These are phyloP conservation scores for Penicillium robsamsonii DNA, from an alignment of 495 filamentous ascomycete genomes.

Conservation along the genomic window DNA sequence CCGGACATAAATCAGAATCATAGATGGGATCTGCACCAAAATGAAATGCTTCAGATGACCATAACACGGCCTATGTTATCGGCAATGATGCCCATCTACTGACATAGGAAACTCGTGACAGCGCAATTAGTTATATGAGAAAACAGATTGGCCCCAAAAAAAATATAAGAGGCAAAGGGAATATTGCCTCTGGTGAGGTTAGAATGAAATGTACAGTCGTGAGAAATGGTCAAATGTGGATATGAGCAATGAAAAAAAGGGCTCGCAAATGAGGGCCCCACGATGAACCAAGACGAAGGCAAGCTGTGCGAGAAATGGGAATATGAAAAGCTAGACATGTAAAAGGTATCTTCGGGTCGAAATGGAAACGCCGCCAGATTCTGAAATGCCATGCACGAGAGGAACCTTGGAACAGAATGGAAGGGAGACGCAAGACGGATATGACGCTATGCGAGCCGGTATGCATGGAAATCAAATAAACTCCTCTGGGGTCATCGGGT, in stretches of 20 bases:
- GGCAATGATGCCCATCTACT: constrained; percentile 25
- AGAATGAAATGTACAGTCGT: constrained; percentile 15
- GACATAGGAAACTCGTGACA: constrained; percentile 38
- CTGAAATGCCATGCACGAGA: constrained; percentile 46
- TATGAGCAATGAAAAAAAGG: constrained; percentile 28
- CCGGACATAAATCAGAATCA: constrained; percentile 23
- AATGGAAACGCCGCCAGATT: constrained; percentile 44
- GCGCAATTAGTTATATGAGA: constrained; percentile 21
- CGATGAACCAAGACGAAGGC: constrained; percentile 7
- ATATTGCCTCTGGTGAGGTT: neutral
- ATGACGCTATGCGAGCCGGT: constrained; percentile 48
- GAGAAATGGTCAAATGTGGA: constrained; percentile 16
- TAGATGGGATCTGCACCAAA: constrained; percentile 18
- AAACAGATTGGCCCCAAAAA: constrained; percentile 4
- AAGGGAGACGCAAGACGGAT: constrained; percentile 28
- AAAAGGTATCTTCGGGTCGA: constrained; percentile 47
- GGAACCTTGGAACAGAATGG: constrained; percentile 29
- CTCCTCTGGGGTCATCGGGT: constrained; percentile 29
- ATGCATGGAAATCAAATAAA: constrained; percentile 43
- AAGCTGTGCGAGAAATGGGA: constrained; percentile 14
- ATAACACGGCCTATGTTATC: constrained; percentile 7
- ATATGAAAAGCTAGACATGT: constrained; percentile 29
- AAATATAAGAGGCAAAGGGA: constrained; percentile 2
- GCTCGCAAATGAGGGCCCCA: constrained; percentile 5
- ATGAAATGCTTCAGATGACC: constrained; percentile 18